A percentile compares a stretch with the other conserved stretches of the same genome.
Conservation (phyloP, 352 stramenopile species). For the Peronospora belbahrii region DNA sequence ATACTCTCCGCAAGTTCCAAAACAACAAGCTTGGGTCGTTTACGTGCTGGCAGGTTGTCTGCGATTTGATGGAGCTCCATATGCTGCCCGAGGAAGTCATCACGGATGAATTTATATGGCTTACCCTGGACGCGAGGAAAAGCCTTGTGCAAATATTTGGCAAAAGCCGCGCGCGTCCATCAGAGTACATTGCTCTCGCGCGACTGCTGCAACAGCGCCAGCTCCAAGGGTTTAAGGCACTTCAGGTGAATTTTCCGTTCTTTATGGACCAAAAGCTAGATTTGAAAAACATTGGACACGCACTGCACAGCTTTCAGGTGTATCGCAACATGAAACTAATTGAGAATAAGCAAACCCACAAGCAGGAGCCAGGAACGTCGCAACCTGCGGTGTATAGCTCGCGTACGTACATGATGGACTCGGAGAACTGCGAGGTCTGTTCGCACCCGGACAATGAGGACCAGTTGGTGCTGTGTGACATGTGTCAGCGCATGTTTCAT, state of each 20-base stretch:
- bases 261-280: conserved; percentile 76
- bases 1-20: conserved; percentile 55
- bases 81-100: conserved; percentile 48
- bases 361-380: conserved; percentile 52
- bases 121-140: conserved; percentile 67
- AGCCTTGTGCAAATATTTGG: conserved; percentile 81
- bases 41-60: conserved; percentile 82
- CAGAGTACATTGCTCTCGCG: conserved; percentile 58
- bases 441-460: conserved; percentile 49
- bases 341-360: conserved; percentile 59
- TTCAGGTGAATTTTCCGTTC: conserved; percentile 71
- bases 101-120: conserved; percentile 71
- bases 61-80: conserved; percentile 70
- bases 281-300: conserved; percentile 78
- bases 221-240: conserved; percentile 69
- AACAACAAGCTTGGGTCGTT: conserved; percentile 74
- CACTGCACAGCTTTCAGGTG: conserved; percentile 70
- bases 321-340: conserved; percentile 83
- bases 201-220: conserved; percentile 70
- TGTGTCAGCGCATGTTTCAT: conserved; percentile 81
- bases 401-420: conserved; percentile 69
- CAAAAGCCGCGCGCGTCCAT: conserved; percentile 59
- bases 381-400: conserved; percentile 52
- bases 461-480: conserved; percentile 67
- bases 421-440: conserved; percentile 66